phyloP scores from a whole-genome alignment of 208 protist species.

The Endotrypanum monterogeii region DNA sequence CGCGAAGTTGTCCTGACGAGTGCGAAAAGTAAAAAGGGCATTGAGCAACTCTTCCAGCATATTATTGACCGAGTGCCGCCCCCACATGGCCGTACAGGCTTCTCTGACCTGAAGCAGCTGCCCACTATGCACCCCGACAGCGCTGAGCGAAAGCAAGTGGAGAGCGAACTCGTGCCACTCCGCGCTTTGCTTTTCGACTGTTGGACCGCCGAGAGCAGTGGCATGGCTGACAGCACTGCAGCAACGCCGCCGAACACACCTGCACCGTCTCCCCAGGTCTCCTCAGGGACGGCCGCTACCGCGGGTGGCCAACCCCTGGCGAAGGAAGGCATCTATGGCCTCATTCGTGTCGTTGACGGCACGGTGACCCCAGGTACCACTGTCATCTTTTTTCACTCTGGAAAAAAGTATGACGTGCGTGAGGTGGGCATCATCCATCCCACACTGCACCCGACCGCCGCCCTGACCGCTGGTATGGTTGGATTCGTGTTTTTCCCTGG shows the following conservation, averaged over 20 bases:
- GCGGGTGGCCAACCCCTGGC: conserved; percentile 24
- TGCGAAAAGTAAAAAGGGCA: conserved; percentile 91
- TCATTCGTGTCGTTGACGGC: conserved; percentile 92
- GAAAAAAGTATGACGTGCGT: conserved; percentile 77
- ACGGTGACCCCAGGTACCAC: conserved; percentile 77
- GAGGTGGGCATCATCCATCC: conserved; percentile 96
- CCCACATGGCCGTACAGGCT: conserved; percentile 46
- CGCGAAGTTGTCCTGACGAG: conserved; percentile 90
- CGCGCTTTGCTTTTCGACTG: conserved; percentile 96
- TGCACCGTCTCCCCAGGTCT: background rate
- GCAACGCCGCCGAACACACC: background rate
- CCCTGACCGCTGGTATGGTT: conserved; percentile 94
- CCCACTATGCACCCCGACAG: conserved; percentile 66
- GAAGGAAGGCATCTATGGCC: conserved; percentile 65
- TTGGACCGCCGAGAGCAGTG: conserved; percentile 93
- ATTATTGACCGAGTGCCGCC: conserved; percentile 93
- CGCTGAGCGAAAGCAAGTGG: conserved; percentile 46
- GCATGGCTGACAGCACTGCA: conserved; percentile 54
- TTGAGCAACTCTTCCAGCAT: conserved; percentile 87
- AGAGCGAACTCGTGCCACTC: conserved; percentile 74
- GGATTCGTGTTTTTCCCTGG: conserved; percentile 94
- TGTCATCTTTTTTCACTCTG: conserved; percentile 65
- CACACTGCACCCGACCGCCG: conserved; percentile 76
- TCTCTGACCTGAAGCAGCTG: conserved; percentile 83
- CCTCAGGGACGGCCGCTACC: conserved; percentile 2